Evolutionary conservation across 306 rosid genomes (phyloP).

Genomic region (Prunus mira): DNA sequence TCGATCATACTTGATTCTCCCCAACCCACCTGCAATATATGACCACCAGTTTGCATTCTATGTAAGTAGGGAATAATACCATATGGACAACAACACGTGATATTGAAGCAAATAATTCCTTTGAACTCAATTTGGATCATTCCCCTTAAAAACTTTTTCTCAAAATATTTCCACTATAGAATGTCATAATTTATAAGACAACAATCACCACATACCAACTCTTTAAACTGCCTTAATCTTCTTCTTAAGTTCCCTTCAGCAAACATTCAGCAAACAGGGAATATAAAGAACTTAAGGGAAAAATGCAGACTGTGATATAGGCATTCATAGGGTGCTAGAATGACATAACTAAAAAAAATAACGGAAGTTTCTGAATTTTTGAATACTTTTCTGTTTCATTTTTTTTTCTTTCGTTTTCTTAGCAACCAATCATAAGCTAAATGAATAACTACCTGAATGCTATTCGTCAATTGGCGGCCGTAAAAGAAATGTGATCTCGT

Average conservation of each 20-base stretch:
- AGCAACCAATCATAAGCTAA: slow-evolving; percentile 26
- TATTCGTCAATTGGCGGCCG: slow-evolving; percentile 40
- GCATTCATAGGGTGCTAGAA: neutral
- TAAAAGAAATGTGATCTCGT: slow-evolving; percentile 36
- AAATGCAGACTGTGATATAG: too few relatives aligned
- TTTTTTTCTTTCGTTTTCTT: neutral
- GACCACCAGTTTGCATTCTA: neutral
- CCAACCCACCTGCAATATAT: slow-evolving; percentile 44
- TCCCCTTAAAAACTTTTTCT: neutral
- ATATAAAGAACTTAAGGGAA: too few relatives aligned
- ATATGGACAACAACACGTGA: neutral
- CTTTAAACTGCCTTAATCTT: neutral
- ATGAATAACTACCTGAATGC: slow-evolving; percentile 32
- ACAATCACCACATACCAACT: neutral
- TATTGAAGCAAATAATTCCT: neutral
- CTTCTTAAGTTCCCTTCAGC: neutral
- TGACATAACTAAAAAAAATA: neutral
- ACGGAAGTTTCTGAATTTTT: neutral
- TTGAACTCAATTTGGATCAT: neutral
- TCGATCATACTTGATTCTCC: slow-evolving; percentile 57
- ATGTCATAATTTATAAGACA: neutral
- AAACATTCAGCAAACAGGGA: neutral
- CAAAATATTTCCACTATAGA: neutral
- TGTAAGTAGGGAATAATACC: neutral
- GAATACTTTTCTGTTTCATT: neutral